A percentile compares a stretch with the other conserved stretches of the same genome.
These are phyloP conservation scores for Stylosanthes scabra DNA, from an alignment of 331 rosid species.

Conservation along the genomic window DNA sequence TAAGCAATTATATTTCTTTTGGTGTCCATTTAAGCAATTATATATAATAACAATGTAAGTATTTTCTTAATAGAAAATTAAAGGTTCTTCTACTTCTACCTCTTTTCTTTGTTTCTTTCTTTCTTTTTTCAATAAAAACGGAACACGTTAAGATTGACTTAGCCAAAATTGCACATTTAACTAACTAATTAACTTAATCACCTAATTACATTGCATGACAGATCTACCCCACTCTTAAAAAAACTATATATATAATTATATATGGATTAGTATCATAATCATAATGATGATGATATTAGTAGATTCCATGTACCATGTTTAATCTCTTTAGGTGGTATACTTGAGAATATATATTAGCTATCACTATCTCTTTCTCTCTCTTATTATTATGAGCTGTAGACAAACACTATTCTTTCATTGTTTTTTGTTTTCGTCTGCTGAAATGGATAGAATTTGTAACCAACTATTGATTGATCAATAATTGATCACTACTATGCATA, in stretches of 20 bases:
- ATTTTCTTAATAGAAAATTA: no score
- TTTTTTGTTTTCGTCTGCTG: not conserved
- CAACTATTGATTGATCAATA: not conserved
- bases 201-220: not conserved
- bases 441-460: conserved; percentile 16
- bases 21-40: no score
- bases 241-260: no score
- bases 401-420: conserved; percentile 2
- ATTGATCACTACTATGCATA: not conserved
- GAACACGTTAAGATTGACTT: no score
- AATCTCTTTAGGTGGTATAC: not conserved
- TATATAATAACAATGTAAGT: no score
- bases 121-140: no score
- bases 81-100: no score
- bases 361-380: not conserved
- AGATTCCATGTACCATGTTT: not conserved
- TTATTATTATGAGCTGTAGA: not conserved
- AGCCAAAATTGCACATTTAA: no score
- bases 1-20: no score
- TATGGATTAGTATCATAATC: no score
- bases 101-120: no score
- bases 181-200: not conserved
- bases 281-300: no score
- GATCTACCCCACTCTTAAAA: not conserved
- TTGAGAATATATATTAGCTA: not conserved